phyloP scores from a whole-genome alignment of 192 early-diverging fungal species.

The Backusella morwellensis region DNA sequence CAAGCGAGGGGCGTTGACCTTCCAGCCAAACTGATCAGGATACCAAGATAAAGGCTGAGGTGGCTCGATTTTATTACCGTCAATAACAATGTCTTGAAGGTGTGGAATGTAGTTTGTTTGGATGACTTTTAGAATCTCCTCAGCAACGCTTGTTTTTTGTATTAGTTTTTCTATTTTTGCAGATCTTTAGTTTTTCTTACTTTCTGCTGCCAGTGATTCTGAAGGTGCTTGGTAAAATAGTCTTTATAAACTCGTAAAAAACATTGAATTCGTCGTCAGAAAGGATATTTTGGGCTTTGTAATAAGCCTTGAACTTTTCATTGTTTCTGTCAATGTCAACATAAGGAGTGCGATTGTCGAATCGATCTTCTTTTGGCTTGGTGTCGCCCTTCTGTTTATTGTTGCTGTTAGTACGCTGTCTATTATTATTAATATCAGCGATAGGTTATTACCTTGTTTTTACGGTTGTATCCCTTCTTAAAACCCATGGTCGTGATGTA shows the following conservation, averaged over 20 bases:
- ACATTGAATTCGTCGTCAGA: slow-evolving; percentile 80
- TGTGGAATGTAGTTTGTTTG: slow-evolving; percentile 51
- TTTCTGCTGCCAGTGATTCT: slow-evolving; percentile 89
- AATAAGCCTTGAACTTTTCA: slow-evolving; percentile 64
- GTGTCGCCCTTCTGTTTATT: neutral
- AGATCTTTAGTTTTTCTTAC: slow-evolving; percentile 26
- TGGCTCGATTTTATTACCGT: slow-evolving; percentile 72
- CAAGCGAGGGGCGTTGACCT: slow-evolving; percentile 72
- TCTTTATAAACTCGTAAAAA: slow-evolving; percentile 71
- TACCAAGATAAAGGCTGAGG: slow-evolving; percentile 86
- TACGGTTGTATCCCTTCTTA: neutral
- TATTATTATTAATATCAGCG: neutral
- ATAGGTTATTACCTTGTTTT: neutral
- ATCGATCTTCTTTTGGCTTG: neutral
- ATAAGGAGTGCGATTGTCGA: slow-evolving; percentile 23
- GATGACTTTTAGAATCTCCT: slow-evolving; percentile 71
- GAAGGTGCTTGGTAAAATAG: slow-evolving; percentile 85
- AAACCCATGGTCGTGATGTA: neutral
- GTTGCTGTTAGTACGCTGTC: neutral
- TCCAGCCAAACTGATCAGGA: slow-evolving; percentile 91
- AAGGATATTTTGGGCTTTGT: slow-evolving; percentile 75
- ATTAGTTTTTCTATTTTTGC: neutral
- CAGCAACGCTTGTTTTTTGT: slow-evolving; percentile 48
- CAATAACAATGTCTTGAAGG: slow-evolving; percentile 55
- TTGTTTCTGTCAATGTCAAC: slow-evolving; percentile 54